phyloP scores from a whole-genome alignment of 2,329 filamentous ascomycete genomes.

The Claviceps quebecensis region DNA sequence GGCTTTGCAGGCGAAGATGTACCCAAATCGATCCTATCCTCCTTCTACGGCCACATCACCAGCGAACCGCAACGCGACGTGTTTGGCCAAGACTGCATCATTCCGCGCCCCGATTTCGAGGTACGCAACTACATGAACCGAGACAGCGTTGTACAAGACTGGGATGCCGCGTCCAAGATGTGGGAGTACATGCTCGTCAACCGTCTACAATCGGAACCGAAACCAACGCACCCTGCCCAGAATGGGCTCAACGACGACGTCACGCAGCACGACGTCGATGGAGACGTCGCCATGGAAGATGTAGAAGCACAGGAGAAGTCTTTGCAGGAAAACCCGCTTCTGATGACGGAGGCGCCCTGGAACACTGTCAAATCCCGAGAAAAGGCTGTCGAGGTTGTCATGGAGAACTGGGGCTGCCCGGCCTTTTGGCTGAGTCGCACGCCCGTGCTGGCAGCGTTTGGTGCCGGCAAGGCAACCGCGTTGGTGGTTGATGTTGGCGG shows the following conservation, averaged over 20 bases:
- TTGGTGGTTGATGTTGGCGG: constrained; percentile 88
- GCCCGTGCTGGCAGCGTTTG: constrained; percentile 81
- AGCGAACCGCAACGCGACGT: constrained; percentile 38
- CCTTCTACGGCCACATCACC: constrained; percentile 61
- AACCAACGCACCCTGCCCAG: constrained; percentile 50
- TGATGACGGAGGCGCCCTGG: constrained; percentile 93
- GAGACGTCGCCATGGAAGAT: constrained; percentile 45
- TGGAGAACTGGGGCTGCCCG: constrained; percentile 92
- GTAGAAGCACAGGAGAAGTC: constrained; percentile 53
- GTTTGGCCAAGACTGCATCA: constrained; percentile 84
- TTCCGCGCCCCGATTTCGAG: constrained; percentile 61
- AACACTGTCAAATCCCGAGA: constrained; percentile 78
- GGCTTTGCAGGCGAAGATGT: constrained; percentile 97
- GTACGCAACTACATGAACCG: constrained; percentile 84
- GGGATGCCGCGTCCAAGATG: constrained; percentile 77
- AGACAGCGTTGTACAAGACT: constrained; percentile 88
- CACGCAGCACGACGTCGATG: constrained; percentile 46
- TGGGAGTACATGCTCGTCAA: constrained; percentile 92
- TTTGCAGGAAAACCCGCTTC: constrained; percentile 73
- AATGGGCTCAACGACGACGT: constrained; percentile 66
- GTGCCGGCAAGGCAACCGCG: constrained; percentile 82
- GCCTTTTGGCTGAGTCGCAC: constrained; percentile 88
- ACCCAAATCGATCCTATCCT: constrained; percentile 84
- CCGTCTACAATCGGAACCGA: constrained; percentile 62
- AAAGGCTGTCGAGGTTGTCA: constrained; percentile 88